These are phyloP conservation scores for Capsella bursapastoris DNA, from an alignment of 345 rosid genomes.

Conservation along the genomic window DNA sequence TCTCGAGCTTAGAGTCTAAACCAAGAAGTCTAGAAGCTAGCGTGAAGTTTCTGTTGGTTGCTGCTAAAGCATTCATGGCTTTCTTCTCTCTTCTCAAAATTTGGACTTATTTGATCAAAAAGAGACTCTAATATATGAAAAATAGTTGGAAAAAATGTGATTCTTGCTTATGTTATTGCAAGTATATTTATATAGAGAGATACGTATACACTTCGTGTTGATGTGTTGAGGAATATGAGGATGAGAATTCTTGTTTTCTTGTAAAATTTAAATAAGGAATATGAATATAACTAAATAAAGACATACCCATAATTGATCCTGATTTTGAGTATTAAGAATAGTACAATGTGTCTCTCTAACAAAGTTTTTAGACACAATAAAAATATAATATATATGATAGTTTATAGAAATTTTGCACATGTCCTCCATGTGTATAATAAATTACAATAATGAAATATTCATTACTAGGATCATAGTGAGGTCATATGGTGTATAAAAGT, in stretches of 20 bases:
- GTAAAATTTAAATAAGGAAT: constrained; percentile 17
- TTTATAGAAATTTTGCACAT: constrained; percentile 5
- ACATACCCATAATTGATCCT: constrained; percentile 33
- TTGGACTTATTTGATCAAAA: constrained; percentile 10
- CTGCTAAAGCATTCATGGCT: constrained; percentile 88
- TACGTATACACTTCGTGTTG: constrained; percentile 33
- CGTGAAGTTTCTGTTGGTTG: constrained; percentile 89
- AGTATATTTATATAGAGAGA: constrained; percentile 21
- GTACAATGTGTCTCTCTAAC: background rate
- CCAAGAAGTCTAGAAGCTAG: constrained; percentile 90
- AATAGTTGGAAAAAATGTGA: constrained; percentile 20
- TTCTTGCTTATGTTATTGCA: constrained; percentile 30
- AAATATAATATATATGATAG: background rate
- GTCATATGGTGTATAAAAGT: constrained; percentile 6
- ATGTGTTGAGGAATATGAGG: constrained; percentile 3
- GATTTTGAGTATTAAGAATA: constrained; percentile 25
- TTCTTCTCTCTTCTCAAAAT: constrained; percentile 13
- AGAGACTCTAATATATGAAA: constrained; percentile 11
- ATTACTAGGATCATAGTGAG: constrained; percentile 19
- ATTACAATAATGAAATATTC: background rate
- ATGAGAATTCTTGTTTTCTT: background rate
- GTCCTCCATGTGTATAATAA: constrained; percentile 20
- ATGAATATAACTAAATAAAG: constrained; percentile 25
- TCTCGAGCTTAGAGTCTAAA: constrained; percentile 84
- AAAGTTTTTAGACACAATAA: background rate